phyloP scores from a whole-genome alignment of 2,329 filamentous ascomycete genomes.

The Trichophyton rubrum region DNA sequence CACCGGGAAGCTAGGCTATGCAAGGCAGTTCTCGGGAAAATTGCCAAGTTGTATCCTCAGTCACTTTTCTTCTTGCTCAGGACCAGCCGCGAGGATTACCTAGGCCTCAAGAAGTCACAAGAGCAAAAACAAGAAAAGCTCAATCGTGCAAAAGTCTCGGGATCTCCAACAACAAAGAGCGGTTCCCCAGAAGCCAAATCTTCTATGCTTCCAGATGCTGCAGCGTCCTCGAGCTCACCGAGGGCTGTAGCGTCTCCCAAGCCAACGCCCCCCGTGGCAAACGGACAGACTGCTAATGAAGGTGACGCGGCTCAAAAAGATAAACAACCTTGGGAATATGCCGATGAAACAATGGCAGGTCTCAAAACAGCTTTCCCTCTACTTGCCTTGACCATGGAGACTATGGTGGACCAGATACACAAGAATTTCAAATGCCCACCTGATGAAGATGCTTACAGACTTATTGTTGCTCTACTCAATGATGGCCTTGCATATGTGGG shows the following conservation, averaged over 20 bases:
- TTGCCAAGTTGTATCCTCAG: slow-evolving; percentile 92
- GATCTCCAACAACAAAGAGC: slow-evolving; percentile 25
- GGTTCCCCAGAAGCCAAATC: slow-evolving; percentile 17
- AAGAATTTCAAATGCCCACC: slow-evolving; percentile 99
- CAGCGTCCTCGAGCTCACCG: slow-evolving; percentile 32
- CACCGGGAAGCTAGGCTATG: slow-evolving; percentile 84
- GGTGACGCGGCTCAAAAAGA: slow-evolving; percentile 29
- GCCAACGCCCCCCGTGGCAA: background rate
- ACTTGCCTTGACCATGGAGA: slow-evolving; percentile 94
- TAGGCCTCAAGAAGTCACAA: slow-evolving; percentile 78
- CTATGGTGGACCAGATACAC: slow-evolving; percentile 97
- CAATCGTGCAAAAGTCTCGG: slow-evolving; percentile 49
- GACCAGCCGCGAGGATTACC: slow-evolving; percentile 88
- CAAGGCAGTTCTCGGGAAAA: slow-evolving; percentile 74
- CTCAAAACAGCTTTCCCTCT: slow-evolving; percentile 96
- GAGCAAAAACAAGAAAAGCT: slow-evolving; percentile 49
- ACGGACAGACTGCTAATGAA: slow-evolving; percentile 9
- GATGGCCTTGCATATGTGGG: slow-evolving; percentile 89
- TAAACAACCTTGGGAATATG: slow-evolving; percentile 77
- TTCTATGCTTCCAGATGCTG: slow-evolving; percentile 15
- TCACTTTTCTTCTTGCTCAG: slow-evolving; percentile 90
- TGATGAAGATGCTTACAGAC: slow-evolving; percentile 90
- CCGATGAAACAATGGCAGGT: slow-evolving; percentile 87
- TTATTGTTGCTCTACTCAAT: slow-evolving; percentile 95
- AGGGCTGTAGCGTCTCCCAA: background rate